Evolutionary conservation across 2,329 filamentous ascomycete species (phyloP).

Genomic region (Fusarium hainanense): DNA sequence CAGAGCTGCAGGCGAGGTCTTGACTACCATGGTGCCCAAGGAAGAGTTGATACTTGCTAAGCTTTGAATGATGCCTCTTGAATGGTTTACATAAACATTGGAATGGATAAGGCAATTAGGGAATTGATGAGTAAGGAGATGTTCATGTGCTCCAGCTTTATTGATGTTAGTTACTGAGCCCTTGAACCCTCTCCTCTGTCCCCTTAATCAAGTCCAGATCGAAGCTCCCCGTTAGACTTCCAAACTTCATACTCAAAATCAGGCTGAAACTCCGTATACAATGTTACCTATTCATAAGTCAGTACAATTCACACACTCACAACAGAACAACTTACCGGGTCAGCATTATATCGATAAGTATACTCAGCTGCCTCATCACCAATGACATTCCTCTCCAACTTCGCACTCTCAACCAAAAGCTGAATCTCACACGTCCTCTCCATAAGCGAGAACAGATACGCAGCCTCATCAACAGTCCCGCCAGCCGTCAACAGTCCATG

Average conservation of each 20-base stretch:
- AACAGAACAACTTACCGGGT: slow-evolving; percentile 38
- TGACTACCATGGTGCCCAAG: neutral
- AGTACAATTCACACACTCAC: neutral
- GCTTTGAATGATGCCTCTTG: neutral
- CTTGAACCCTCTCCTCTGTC: neutral
- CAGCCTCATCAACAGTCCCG: slow-evolving; percentile 73
- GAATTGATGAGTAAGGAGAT: neutral
- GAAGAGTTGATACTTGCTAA: neutral
- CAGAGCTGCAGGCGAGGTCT: neutral
- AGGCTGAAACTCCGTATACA: slow-evolving; percentile 52
- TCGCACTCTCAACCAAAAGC: slow-evolving; percentile 47
- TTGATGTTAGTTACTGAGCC: neutral
- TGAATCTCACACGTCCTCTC: slow-evolving; percentile 51
- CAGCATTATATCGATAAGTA: slow-evolving; percentile 51
- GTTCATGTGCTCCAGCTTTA: neutral
- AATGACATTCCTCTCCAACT: slow-evolving; percentile 46
- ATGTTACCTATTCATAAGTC: slow-evolving; percentile 40
- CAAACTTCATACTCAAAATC: slow-evolving; percentile 51
- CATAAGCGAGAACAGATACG: slow-evolving; percentile 64
- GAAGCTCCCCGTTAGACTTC: slow-evolving; percentile 45
- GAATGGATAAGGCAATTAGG: no score
- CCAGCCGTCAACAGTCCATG: slow-evolving; percentile 74
- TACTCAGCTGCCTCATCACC: slow-evolving; percentile 55
- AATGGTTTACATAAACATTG: neutral
- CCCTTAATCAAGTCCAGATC: slow-evolving; percentile 19